Conservation (phyloP, 2,329 filamentous ascomycete species). For the Alternaria triticimaculans region DNA sequence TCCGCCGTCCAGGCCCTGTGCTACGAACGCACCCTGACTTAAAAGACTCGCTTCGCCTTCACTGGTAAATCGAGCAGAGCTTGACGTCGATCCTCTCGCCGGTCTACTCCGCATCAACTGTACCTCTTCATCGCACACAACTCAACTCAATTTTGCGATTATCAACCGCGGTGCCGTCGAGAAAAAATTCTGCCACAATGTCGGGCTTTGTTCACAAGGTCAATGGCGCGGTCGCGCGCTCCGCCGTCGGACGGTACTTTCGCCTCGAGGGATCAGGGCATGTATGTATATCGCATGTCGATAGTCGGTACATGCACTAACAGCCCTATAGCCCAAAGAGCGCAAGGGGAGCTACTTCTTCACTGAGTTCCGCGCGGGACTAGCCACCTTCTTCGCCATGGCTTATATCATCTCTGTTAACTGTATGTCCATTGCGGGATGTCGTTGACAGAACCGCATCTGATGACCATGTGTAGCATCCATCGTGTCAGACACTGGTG, state of each 20-base stretch:
- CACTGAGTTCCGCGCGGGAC: slow-evolving; percentile 81
- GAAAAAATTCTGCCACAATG: slow-evolving; percentile 32
- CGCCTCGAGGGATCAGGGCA: slow-evolving; percentile 82
- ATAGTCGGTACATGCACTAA: slow-evolving; percentile 6
- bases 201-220: slow-evolving; percentile 42
- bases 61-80: slow-evolving; percentile 5
- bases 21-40: slow-evolving; percentile 12
- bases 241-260: slow-evolving; percentile 60
- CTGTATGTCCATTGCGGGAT: slow-evolving; percentile 49
- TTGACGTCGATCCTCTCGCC: slow-evolving; percentile 12
- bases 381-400: slow-evolving; percentile 68
- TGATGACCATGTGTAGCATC: slow-evolving; percentile 46
- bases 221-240: slow-evolving; percentile 44
- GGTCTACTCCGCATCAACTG: slow-evolving; percentile 7
- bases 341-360: slow-evolving; percentile 79
- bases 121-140: slow-evolving; percentile 2
- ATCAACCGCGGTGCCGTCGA: slow-evolving; percentile 6
- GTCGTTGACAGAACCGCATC: slow-evolving; percentile 3
- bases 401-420: slow-evolving; percentile 70
- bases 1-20: slow-evolving; percentile 13
- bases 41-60: slow-evolving; percentile 17
- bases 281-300: slow-evolving; percentile 60
- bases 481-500: slow-evolving; percentile 74
- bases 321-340: slow-evolving; percentile 55
- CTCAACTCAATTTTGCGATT: slow-evolving; percentile 1